Evolutionary conservation across 345 rosid genomes (phyloP), one percentile per base, ranked within the genome.

Genomic region (Brassica cretica): DNA sequence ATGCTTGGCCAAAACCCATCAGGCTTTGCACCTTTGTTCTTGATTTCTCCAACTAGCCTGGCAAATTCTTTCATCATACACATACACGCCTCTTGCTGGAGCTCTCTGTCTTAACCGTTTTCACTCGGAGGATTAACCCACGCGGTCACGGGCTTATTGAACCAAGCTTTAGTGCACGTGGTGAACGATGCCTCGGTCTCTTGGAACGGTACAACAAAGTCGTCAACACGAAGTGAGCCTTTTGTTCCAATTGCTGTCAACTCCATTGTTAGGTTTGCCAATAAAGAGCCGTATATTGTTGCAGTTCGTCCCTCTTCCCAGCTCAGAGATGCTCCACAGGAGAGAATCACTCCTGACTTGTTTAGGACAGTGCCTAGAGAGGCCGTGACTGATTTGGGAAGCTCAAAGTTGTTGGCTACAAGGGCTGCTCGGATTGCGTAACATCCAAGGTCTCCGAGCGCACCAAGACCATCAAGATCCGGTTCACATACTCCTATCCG

Each of bases 401-500:
- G 83, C 70, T 91, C 87, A 16, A 87, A 89, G 77, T 90, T 83
- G 60, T 83, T 84, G 11, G 82, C 91, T 85, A 86, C 88, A 59
- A 93, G 82, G 49, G 84, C 76, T 19, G 93, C 81, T 78, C 94
- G 71, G 66, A 87, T 81, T 24, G 88, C 70, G 68, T 93, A 91
- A 97, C 98, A 93, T 16, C 98, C 97, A 14, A 84, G 85, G 25
- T 91, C 97, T 12, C 97, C 97, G 2, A 93, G 90, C 39, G 94
- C 86, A 19, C 97, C 98, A 7, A 88, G 97, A 63, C 86, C 86
- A 46, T 93, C 96, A 1, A 93, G 96, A 66, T 87, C 88, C 4
- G 97, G 96, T 82, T 91, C 35, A 90, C 97, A 37, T 46, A 94
- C 84, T 60, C 97, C 97, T 72, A 94, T 80, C 4, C 76, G 74